Evolutionary conservation across 1,284 basidiomycete species (phyloP).

Genomic region (Trichosporon asahii): DNA sequence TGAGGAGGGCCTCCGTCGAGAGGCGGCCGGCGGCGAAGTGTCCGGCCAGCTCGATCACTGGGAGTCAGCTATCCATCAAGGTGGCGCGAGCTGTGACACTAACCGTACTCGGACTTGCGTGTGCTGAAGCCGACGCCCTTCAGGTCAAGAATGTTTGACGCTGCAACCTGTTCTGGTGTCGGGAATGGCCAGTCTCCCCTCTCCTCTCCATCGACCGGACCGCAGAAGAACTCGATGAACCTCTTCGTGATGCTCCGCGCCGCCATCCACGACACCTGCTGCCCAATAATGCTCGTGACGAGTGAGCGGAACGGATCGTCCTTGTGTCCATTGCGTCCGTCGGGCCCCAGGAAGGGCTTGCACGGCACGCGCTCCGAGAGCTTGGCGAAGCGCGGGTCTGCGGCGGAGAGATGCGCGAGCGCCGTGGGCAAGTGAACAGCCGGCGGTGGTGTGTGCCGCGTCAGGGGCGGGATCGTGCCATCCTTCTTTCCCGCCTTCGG

Average conservation of each 20-base stretch:
- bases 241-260: constrained; percentile 80
- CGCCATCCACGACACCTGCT: constrained; percentile 89
- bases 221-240: constrained; percentile 72
- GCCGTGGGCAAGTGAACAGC: constrained; percentile 70
- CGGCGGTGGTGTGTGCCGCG: constrained; percentile 23
- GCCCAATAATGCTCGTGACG: constrained; percentile 69
- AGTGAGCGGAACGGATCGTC: constrained; percentile 58
- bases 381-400: constrained; percentile 67
- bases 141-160: constrained; percentile 60
- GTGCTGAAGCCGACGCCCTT: constrained; percentile 70
- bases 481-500: not conserved
- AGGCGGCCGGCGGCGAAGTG: constrained; percentile 74
- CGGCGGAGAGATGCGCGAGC: constrained; percentile 64
- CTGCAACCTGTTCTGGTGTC: constrained; percentile 63
- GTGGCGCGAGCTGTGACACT: no score
- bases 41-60: constrained; percentile 71
- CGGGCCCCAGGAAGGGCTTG: constrained; percentile 31
- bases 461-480: not conserved
- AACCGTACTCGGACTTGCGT: constrained; percentile 81
- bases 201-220: constrained; percentile 31
- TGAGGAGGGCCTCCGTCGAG: constrained; percentile 65
- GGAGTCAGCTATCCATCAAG: not conserved
- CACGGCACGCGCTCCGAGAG: constrained; percentile 57
- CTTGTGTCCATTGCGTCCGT: not conserved
- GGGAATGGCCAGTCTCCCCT: constrained; percentile 58